phyloP scores from a whole-genome alignment of 2,329 filamentous ascomycete species.

The Pezicula neosporulosa region DNA sequence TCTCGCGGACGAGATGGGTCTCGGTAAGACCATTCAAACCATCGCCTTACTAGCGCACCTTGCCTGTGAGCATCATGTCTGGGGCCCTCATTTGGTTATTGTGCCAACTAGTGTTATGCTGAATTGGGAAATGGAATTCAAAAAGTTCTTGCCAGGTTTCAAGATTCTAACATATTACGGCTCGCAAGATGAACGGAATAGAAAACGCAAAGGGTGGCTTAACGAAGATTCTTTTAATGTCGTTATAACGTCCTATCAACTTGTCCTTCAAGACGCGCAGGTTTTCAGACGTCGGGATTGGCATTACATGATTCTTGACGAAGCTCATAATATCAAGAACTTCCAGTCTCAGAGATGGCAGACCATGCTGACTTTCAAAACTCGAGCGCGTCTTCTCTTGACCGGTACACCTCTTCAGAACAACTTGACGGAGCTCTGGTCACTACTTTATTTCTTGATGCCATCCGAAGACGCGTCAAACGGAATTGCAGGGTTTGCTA shows the following conservation, averaged over 20 bases:
- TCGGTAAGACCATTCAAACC: conserved; percentile 97
- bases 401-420: conserved; percentile 97
- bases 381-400: conserved; percentile 77
- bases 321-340: conserved; percentile 99
- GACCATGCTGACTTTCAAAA: conserved; percentile 89
- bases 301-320: conserved; percentile 98
- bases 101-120: conserved; percentile 98
- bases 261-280: conserved; percentile 89
- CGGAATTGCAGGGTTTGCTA: conserved; percentile 85
- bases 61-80: conserved; percentile 83
- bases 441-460: conserved; percentile 92
- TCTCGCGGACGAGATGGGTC: conserved; percentile 95
- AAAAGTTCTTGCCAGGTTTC: conserved; percentile 97
- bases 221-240: conserved; percentile 95
- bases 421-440: conserved; percentile 96
- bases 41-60: conserved; percentile 91
- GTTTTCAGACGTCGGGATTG: conserved; percentile 89
- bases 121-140: conserved; percentile 99
- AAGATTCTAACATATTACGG: conserved; percentile 98
- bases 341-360: conserved; percentile 98
- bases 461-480: conserved; percentile 73
- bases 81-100: conserved; percentile 94
- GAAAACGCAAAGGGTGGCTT: conserved; percentile 90
- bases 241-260: conserved; percentile 94
- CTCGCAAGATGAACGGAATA: conserved; percentile 83